Evolutionary conservation across 2,329 filamentous ascomycete species (phyloP).

Genomic region (Sporothrix mexicana): DNA sequence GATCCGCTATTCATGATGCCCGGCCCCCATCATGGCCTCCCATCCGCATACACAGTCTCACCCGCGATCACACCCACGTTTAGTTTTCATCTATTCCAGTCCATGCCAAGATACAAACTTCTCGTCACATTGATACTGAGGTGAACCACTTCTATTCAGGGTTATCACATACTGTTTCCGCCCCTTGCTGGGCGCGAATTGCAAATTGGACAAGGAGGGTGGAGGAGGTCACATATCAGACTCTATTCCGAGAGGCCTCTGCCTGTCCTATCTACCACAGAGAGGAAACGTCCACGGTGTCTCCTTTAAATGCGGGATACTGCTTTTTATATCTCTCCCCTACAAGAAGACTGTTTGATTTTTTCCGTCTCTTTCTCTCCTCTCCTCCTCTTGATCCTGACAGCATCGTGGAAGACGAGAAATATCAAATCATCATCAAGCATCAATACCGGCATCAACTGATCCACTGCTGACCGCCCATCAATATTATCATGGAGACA

Average conservation of each 20-base stretch:
- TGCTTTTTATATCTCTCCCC: neutral
- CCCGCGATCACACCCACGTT: no score
- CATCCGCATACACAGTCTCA: neutral
- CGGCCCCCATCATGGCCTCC: conserved; percentile 16
- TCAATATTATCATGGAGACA: neutral
- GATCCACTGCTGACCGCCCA: no score
- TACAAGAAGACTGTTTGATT: neutral
- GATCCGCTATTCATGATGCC: conserved; percentile 28
- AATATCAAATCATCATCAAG: neutral
- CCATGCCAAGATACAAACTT: neutral
- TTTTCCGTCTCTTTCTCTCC: conserved; percentile 22
- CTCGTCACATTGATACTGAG: neutral
- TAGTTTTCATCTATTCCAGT: neutral
- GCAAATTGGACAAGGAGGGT: neutral
- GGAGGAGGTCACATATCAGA: conserved; percentile 20
- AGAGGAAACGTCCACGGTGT: neutral
- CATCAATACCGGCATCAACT: neutral
- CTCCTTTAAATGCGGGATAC: neutral
- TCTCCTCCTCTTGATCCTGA: neutral
- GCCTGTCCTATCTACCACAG: neutral
- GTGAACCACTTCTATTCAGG: neutral
- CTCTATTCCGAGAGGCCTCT: neutral
- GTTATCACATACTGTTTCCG: neutral
- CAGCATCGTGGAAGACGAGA: neutral
- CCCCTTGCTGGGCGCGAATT: conserved; percentile 10